phyloP scores from a whole-genome alignment of 257 asterid genomes.

The Eucommia ulmoides region DNA sequence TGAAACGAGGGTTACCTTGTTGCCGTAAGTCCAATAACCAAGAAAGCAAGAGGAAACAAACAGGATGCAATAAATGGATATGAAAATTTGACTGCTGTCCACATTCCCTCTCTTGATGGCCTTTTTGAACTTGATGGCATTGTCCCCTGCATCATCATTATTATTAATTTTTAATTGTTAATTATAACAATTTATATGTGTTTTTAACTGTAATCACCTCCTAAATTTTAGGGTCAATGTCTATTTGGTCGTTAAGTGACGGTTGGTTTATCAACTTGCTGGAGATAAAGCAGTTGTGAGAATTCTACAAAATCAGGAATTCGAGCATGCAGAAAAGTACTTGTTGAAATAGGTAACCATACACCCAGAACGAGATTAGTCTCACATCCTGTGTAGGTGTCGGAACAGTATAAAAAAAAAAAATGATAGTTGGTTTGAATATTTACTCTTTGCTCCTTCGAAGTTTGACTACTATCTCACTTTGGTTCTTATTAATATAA shows the following conservation, averaged over 20 bases:
- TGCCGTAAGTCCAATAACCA: conserved; percentile 57
- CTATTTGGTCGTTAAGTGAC: background rate
- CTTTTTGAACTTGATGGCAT: conserved; percentile 22
- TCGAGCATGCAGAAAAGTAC: too few species aligned
- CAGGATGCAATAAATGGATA: conserved; percentile 26
- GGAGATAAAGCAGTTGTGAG: background rate
- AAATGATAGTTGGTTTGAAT: too few species aligned
- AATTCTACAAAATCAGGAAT: too few species aligned
- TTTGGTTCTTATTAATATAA: too few species aligned
- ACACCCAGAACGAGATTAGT: too few species aligned
- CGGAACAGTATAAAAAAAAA: too few species aligned
- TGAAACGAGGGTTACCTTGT: conserved; percentile 32
- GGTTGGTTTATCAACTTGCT: background rate
- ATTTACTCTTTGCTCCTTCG: too few species aligned
- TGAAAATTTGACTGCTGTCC: conserved; percentile 49
- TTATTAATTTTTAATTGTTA: background rate
- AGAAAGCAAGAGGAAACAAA: conserved; percentile 47
- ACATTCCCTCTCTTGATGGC: conserved; percentile 34
- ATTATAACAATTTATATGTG: background rate
- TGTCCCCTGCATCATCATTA: conserved; percentile 45
- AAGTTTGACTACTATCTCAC: too few species aligned
- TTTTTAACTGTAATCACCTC: background rate
- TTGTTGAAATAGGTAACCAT: too few species aligned
- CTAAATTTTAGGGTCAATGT: background rate
- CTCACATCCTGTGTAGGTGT: too few species aligned